Base-by-base conservation (phyloP, 2,329 filamentous ascomycete species). In the Botrytis medusae region DNA sequence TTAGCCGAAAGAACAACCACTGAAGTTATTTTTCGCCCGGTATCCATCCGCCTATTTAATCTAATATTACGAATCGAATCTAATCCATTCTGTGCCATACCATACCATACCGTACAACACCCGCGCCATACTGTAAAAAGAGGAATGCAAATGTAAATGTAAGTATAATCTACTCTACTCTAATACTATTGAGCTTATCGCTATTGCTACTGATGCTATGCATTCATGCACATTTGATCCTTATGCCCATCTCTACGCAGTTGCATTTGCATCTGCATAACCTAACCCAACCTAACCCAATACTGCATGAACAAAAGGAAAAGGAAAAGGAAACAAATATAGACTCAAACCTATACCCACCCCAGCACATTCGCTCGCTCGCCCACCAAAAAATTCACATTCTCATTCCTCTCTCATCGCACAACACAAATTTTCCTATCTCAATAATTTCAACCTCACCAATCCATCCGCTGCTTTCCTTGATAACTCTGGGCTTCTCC, bases 401-500 rank as follows among this genome's bases (percentile, higher is more conserved):
- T n/a, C 12, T 16, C 48, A 54, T n/a, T 25, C 25, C 51, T 16
- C 37, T 14, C 25, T 1, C 14, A 44, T 25, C 7, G 5, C 29
- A n/a, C 32, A 32, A 61, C 32, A 25, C 42, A 34, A 29, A 25
- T 3, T 10, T 14, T 7, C 34, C 25, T 40, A 54, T 48, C 64
- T 68, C 46, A 54, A 54, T 40, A 68, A 54, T 54, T 76, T 78
- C 72, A 79, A 72, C 63, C 76, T 86, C 74, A 89, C 77, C 76
- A 90, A 78, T 12, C 86, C 87, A 77, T 85, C 86, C 20, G 85
- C 87, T 14, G 87, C 87, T 62, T 84, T 83, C 6, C 84, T 86
- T 68, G 83, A 83, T 69, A 86, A 75, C 34, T 84, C 32, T 4
- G 25, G n/a, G 12, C 44, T 64, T 42, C 29, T 51, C 10, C 59